These are phyloP conservation scores for Salix suchowensis DNA, from an alignment of 345 rosid species.

Conservation along the genomic window DNA sequence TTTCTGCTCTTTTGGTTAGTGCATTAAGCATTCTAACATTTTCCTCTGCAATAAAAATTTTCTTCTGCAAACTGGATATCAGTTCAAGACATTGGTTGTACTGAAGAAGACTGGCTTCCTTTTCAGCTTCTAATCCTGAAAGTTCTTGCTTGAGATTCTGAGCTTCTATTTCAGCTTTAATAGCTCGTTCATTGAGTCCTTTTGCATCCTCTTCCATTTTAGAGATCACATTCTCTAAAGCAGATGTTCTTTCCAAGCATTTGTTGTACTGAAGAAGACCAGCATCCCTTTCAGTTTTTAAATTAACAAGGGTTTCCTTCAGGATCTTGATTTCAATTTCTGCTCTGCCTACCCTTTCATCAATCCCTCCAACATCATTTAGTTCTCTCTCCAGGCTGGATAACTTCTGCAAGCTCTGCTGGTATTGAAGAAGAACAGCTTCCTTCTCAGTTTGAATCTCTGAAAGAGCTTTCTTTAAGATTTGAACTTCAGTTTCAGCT, in stretches of 20 bases:
- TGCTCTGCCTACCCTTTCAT: slow-evolving; percentile 32
- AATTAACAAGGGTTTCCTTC: slow-evolving; percentile 22
- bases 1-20: slow-evolving; percentile 22
- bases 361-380: slow-evolving; percentile 23
- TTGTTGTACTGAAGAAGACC: slow-evolving; percentile 25
- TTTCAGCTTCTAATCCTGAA: slow-evolving; percentile 16
- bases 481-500: slow-evolving; percentile 14
- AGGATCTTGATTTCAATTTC: slow-evolving; percentile 27
- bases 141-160: slow-evolving; percentile 21
- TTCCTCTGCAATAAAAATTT: slow-evolving; percentile 57
- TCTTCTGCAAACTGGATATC: slow-evolving; percentile 18
- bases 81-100: slow-evolving; percentile 26
- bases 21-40: slow-evolving; percentile 35
- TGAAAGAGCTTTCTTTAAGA: slow-evolving; percentile 20
- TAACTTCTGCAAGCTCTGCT: slow-evolving; percentile 27
- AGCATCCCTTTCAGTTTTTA: slow-evolving; percentile 29
- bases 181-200: slow-evolving; percentile 44
- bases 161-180: slow-evolving; percentile 23
- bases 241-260: slow-evolving; percentile 17
- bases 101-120: slow-evolving; percentile 25
- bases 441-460: slow-evolving; percentile 29
- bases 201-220: slow-evolving; percentile 31
- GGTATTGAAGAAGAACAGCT: slow-evolving; percentile 21
- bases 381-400: slow-evolving; percentile 26
- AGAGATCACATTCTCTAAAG: slow-evolving; percentile 20